Percentiles rank a stretch among this genome's conserved stretches.
These are phyloP conservation scores for Tuber brumale DNA, from an alignment of 495 filamentous ascomycete species.

Conservation along the genomic window DNA sequence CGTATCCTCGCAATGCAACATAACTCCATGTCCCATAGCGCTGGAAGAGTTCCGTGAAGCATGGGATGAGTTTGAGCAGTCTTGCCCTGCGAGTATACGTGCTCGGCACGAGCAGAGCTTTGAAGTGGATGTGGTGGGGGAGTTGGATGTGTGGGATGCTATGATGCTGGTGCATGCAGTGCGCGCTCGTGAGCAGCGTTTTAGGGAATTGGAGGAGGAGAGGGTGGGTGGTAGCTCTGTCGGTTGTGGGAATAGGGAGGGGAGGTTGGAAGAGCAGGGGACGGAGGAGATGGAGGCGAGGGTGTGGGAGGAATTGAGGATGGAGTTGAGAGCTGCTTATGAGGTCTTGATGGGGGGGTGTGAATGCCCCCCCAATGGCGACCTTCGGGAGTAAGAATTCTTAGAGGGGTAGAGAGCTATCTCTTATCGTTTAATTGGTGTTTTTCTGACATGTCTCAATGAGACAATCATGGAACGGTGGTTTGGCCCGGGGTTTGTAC, in stretches of 20 bases:
- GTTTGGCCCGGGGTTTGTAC: neutral
- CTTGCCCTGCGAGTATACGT: neutral
- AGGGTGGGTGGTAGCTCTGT: neutral
- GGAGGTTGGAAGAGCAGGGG: neutral
- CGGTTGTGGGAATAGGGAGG: neutral
- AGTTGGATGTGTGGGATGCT: neutral
- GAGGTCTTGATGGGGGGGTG: neutral
- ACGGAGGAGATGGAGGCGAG: neutral
- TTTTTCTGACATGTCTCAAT: neutral
- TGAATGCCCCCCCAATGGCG: neutral
- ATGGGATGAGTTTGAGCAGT: neutral
- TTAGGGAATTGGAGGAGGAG: conserved; percentile 6
- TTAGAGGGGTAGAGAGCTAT: neutral
- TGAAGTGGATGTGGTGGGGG: neutral
- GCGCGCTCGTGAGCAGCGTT: neutral
- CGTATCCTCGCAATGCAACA: neutral
- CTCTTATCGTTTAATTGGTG: neutral
- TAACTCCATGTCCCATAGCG: neutral
- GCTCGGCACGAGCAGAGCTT: neutral
- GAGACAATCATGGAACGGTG: neutral
- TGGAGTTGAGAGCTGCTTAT: neutral
- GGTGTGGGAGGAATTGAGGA: neutral
- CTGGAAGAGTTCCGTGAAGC: neutral
- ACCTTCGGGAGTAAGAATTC: neutral
- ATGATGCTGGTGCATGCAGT: neutral